A percentile compares a stretch with the other conserved stretches of the same genome.
Evolutionary conservation across 208 protist species (phyloP).

Genomic region (Crithidia mellificae): DNA sequence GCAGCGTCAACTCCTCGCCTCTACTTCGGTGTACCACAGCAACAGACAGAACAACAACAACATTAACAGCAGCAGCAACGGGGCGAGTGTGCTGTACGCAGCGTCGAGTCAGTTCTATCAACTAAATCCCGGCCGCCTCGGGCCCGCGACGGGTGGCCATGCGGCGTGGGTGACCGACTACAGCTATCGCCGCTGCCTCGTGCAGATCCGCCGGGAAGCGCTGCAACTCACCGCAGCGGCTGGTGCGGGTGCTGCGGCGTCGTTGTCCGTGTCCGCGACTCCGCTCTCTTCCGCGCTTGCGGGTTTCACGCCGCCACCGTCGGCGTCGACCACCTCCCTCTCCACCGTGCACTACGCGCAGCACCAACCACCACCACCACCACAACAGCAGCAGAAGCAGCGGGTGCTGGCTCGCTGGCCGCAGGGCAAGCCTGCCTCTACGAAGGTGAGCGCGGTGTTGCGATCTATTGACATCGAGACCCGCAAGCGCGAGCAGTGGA

Average conservation of each 20-base stretch:
- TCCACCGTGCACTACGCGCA: not conserved
- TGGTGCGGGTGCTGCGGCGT: not conserved
- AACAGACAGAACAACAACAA: not conserved
- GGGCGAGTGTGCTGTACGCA: not conserved
- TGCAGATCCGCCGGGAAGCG: conserved; percentile 48
- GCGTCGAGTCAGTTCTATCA: not conserved
- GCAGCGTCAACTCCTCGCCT: conserved; percentile 7
- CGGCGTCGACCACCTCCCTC: not conserved
- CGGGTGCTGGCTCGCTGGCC: conserved; percentile 63
- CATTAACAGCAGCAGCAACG: not conserved
- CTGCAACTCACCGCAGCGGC: conserved; percentile 14
- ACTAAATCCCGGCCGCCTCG: not conserved
- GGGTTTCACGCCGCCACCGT: conserved; percentile 1
- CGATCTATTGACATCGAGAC: conserved; percentile 43
- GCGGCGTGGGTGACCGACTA: conserved; percentile 25
- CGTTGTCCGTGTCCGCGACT: not conserved
- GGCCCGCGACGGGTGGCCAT: not conserved
- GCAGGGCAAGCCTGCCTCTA: conserved; percentile 24
- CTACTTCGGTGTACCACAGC: conserved; percentile 8
- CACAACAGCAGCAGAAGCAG: conserved; percentile 17
- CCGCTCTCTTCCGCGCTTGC: not conserved
- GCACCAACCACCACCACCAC: too few relatives aligned
- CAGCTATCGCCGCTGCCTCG: conserved; percentile 43
- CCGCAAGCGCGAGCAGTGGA: conserved; percentile 44
- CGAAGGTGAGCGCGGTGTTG: conserved; percentile 35